A percentile compares a stretch with the other conserved stretches of the same genome.
These are phyloP conservation scores for Plectosphaerella sp. DNA, from an alignment of 2,329 filamentous ascomycete species.

Conservation along the genomic window DNA sequence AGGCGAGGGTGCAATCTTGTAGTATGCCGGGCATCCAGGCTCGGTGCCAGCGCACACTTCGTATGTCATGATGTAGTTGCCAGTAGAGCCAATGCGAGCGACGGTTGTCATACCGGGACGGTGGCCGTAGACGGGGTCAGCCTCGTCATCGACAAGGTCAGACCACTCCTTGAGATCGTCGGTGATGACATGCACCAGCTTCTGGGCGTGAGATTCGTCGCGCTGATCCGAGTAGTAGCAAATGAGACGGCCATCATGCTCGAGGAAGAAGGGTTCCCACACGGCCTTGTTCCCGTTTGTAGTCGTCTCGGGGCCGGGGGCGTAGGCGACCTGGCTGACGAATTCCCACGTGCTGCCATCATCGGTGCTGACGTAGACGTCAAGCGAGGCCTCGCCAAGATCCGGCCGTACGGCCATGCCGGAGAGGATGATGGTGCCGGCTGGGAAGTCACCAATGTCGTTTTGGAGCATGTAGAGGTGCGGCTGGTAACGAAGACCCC, in stretches of 20 bases:
- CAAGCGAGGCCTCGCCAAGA: slow-evolving; percentile 61
- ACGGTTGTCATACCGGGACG: slow-evolving; percentile 36
- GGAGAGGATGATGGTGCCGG: slow-evolving; percentile 59
- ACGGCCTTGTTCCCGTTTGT: slow-evolving; percentile 64
- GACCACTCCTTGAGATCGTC: slow-evolving; percentile 58
- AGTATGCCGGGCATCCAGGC: slow-evolving; percentile 1
- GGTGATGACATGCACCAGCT: slow-evolving; percentile 60
- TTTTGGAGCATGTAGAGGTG: slow-evolving; percentile 60
- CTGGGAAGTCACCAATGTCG: slow-evolving; percentile 50
- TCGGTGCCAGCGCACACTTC: slow-evolving; percentile 15
- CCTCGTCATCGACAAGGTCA: slow-evolving; percentile 51
- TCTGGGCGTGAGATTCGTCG: slow-evolving; percentile 61
- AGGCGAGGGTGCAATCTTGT: slow-evolving; percentile 1
- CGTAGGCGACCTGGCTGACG: slow-evolving; percentile 59
- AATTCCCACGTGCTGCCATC: slow-evolving; percentile 61
- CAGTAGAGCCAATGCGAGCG: neutral
- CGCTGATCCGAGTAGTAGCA: slow-evolving; percentile 71
- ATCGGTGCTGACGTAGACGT: slow-evolving; percentile 63
- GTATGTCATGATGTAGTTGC: slow-evolving; percentile 3
- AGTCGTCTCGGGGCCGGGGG: slow-evolving; percentile 52
- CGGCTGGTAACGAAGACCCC: slow-evolving; percentile 66
- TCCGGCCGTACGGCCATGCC: slow-evolving; percentile 57
- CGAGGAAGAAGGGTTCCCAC: slow-evolving; percentile 64
- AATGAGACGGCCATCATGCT: slow-evolving; percentile 55
- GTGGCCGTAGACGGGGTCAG: slow-evolving; percentile 56